Percentiles rank a stretch among this genome's conserved stretches.
Conservation (phyloP, 2,329 filamentous ascomycete genomes). For the Aspergillus sp. region DNA sequence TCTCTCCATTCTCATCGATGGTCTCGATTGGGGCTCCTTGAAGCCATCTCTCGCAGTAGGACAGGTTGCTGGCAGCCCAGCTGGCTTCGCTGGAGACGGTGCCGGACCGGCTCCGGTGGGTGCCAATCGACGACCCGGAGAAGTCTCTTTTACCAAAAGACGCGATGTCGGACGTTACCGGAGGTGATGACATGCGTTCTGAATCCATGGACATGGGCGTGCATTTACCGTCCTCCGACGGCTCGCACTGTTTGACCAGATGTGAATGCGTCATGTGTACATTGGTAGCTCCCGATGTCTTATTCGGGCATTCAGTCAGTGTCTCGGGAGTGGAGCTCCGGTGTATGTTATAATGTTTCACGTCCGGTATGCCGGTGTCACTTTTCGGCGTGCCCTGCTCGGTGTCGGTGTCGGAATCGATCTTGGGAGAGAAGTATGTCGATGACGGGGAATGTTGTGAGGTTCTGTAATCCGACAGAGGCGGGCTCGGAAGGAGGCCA, state of each 20-base stretch:
- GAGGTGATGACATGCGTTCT: conserved; percentile 12
- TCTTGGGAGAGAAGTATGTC: conserved; percentile 26
- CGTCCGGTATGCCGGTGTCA: conserved; percentile 8
- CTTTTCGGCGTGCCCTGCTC: conserved; percentile 8
- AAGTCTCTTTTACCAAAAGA: conserved; percentile 12
- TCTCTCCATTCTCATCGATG: conserved; percentile 22
- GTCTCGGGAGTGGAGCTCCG: conserved; percentile 14
- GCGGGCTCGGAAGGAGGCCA: conserved; percentile 37
- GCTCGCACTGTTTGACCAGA: conserved; percentile 28
- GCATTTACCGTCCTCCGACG: conserved; percentile 10
- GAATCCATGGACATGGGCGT: conserved; percentile 10
- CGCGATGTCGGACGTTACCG: conserved; percentile 12
- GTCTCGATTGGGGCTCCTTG: conserved; percentile 35
- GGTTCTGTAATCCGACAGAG: conserved; percentile 33
- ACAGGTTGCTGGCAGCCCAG: conserved; percentile 37
- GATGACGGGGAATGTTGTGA: conserved; percentile 27
- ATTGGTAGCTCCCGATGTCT: conserved; percentile 23
- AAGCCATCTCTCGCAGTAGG: conserved; percentile 39
- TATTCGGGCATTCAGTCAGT: conserved; percentile 7
- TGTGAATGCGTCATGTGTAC: conserved; percentile 34
- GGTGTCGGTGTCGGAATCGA: conserved; percentile 18
- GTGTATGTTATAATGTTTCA: conserved; percentile 15
- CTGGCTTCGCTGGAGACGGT: conserved; percentile 39
- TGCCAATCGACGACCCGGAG: conserved; percentile 20
- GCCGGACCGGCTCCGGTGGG: conserved; percentile 30